Conservation (phyloP, 306 rosid species). For the Quercus dentata region DNA sequence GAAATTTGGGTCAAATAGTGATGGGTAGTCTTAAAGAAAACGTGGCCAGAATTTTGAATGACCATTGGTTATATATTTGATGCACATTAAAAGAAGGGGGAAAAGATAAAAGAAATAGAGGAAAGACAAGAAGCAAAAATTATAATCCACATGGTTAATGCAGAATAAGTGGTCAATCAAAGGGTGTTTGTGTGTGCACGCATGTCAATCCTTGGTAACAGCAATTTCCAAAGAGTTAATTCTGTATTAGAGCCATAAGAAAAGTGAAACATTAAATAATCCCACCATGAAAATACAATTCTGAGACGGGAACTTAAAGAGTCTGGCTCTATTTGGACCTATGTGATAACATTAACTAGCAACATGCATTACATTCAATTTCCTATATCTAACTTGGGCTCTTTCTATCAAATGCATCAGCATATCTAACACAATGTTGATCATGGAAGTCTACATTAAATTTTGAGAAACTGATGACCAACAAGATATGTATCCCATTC, state of each 20-base stretch:
- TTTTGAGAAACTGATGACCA: slow-evolving; percentile 14
- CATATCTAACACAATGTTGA: slow-evolving; percentile 5
- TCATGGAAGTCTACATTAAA: slow-evolving; percentile 19
- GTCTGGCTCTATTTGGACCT: slow-evolving; percentile 3
- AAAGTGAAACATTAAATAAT: background rate
- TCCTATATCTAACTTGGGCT: slow-evolving; percentile 19
- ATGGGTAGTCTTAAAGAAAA: too few relatives aligned
- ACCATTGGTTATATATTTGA: too few relatives aligned
- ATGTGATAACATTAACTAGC: slow-evolving; percentile 6
- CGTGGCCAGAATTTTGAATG: too few relatives aligned
- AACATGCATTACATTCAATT: slow-evolving; percentile 20
- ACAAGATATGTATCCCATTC: slow-evolving; percentile 18
- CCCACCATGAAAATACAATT: background rate
- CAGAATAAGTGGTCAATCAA: too few relatives aligned
- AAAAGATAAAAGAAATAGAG: too few relatives aligned
- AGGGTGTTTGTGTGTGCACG: too few relatives aligned
- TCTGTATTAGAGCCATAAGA: background rate
- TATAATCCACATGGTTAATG: too few relatives aligned
- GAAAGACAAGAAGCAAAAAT: too few relatives aligned
- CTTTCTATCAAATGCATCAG: slow-evolving; percentile 21
- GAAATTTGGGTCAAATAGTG: too few relatives aligned
- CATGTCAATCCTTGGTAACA: background rate
- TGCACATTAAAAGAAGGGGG: too few relatives aligned
- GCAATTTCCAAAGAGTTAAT: background rate
- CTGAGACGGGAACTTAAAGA: background rate